phyloP scores from a whole-genome alignment of 225 moss, liverwort and hornwort species.

The Pseudisothecium myosuroides region DNA sequence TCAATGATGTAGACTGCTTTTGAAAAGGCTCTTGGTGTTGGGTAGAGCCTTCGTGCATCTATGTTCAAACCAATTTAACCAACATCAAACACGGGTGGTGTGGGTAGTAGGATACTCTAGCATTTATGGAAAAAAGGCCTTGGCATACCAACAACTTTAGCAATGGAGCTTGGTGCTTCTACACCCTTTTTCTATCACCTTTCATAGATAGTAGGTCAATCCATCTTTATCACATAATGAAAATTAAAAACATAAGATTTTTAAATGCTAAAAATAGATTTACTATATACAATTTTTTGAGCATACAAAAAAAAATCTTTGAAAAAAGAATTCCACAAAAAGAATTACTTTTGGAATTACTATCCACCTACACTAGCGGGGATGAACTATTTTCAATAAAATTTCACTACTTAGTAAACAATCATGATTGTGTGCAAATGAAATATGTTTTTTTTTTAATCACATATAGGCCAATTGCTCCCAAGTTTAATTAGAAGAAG shows the following conservation, averaged over 20 bases:
- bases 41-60: neutral
- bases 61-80: neutral
- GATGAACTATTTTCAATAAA: neutral
- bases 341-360: neutral
- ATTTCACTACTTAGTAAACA: neutral
- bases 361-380: neutral
- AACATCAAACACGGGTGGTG: fast-evolving
- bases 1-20: constrained; percentile 32
- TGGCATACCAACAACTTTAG: fast-evolving
- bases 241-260: fast-evolving
- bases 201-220: neutral
- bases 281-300: neutral
- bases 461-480: too few relatives aligned
- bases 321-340: neutral
- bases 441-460: fast-evolving
- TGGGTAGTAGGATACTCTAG: neutral
- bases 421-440: neutral
- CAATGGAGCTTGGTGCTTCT: neutral
- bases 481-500: neutral
- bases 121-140: neutral
- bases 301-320: too few relatives aligned
- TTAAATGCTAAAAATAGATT: too few relatives aligned
- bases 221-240: neutral
- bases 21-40: neutral
- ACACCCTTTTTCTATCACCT: neutral